Conservation (phyloP, 1,284 basidiomycete genomes). For the Naganishia albida region DNA sequence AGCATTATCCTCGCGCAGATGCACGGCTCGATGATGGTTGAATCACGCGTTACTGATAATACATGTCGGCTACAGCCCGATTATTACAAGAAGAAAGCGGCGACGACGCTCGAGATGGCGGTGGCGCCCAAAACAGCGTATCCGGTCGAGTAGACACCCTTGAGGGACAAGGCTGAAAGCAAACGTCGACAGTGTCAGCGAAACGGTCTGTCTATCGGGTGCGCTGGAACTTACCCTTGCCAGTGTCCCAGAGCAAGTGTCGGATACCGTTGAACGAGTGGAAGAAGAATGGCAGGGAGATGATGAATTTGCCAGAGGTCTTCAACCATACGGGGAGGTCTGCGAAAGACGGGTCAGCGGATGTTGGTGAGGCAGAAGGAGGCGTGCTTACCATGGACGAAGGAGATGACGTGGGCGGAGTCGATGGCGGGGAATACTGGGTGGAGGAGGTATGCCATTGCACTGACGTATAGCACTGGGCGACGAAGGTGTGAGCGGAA, state of each 20-base stretch:
- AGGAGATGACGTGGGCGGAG: slow-evolving; percentile 69
- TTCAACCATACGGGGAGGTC: slow-evolving; percentile 71
- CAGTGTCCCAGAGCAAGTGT: slow-evolving; percentile 88
- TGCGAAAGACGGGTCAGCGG: slow-evolving; percentile 6
- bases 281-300: slow-evolving; percentile 84
- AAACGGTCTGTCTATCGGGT: background rate
- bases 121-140: slow-evolving; percentile 82
- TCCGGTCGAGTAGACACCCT: slow-evolving; percentile 73
- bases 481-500: background rate
- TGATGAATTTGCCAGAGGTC: slow-evolving; percentile 69
- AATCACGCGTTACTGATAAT: background rate
- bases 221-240: slow-evolving; percentile 68
- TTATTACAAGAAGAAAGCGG: slow-evolving; percentile 57
- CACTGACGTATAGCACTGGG: slow-evolving; percentile 82
- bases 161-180: slow-evolving; percentile 70
- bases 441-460: slow-evolving; percentile 80
- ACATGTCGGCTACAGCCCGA: background rate
- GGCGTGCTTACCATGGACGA: slow-evolving; percentile 34
- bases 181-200: slow-evolving; percentile 1
- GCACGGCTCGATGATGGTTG: no score
- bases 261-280: slow-evolving; percentile 88
- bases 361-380: no score
- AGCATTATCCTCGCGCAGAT: no score
- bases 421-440: slow-evolving; percentile 67
- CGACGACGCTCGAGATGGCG: slow-evolving; percentile 69